Conservation (phyloP, 306 rosid species). For the Citrullus mucosospermus region DNA sequence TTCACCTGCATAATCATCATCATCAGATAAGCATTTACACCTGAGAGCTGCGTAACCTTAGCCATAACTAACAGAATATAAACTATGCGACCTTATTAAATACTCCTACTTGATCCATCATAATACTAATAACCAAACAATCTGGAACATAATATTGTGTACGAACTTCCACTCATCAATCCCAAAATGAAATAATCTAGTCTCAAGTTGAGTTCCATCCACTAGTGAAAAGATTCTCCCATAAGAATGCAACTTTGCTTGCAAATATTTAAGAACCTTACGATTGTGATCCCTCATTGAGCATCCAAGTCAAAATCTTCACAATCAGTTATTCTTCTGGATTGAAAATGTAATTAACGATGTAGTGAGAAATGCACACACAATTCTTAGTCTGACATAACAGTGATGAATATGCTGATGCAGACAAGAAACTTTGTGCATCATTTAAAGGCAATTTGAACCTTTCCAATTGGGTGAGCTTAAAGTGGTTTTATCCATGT, state of each 20-base stretch:
- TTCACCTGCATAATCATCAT: background rate
- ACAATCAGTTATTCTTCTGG: background rate
- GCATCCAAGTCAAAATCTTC: background rate
- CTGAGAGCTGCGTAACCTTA: background rate
- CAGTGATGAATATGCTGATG: background rate
- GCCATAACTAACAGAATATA: background rate
- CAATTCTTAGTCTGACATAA: background rate
- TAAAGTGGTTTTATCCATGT: background rate
- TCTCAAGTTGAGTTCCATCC: background rate
- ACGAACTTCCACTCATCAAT: background rate
- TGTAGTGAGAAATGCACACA: background rate
- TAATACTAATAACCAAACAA: background rate
- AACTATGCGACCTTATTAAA: background rate
- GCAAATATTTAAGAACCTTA: background rate
- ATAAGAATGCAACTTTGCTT: background rate
- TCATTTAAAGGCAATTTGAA: background rate
- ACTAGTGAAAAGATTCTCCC: background rate
- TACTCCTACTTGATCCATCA: background rate
- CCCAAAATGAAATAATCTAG: background rate
- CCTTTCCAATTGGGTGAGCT: background rate
- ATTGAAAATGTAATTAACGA: background rate
- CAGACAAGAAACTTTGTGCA: background rate
- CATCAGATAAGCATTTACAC: background rate
- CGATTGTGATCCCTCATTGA: background rate
- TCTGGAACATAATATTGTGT: background rate